A percentile compares a stretch with the other conserved stretches of the same genome.
Conservation (phyloP, 2,329 filamentous ascomycete genomes). For the Nigrograna mackinnonii region DNA sequence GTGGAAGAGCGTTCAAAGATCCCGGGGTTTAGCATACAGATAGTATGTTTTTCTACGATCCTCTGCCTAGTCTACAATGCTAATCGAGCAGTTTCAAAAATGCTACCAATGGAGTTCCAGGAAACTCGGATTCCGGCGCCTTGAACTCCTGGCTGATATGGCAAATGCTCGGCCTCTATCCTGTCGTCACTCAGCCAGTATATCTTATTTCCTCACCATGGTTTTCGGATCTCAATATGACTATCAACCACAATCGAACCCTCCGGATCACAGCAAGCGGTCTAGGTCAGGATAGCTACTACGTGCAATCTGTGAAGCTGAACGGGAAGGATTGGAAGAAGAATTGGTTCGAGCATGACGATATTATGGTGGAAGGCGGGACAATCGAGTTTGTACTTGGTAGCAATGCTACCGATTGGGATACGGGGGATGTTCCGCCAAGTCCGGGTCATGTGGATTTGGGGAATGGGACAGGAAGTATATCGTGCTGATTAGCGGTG, state of each 20-base stretch:
- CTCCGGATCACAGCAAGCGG: slow-evolving; percentile 48
- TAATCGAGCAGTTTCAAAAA: slow-evolving; percentile 38
- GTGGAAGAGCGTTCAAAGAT: slow-evolving; percentile 6
- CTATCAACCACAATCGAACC: slow-evolving; percentile 15
- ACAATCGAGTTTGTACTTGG: slow-evolving; percentile 13
- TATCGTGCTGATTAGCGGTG: not conserved
- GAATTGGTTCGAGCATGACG: slow-evolving; percentile 55
- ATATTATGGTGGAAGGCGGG: slow-evolving; percentile 40
- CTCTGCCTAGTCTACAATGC: slow-evolving; percentile 12
- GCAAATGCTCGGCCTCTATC: slow-evolving; percentile 51
- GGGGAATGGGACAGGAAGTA: not conserved
- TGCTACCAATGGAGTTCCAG: slow-evolving; percentile 40
- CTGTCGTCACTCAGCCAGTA: slow-evolving; percentile 66
- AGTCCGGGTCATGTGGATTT: not conserved
- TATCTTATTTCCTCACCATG: slow-evolving; percentile 60
- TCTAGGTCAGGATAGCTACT: slow-evolving; percentile 37
- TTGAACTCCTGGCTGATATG: slow-evolving; percentile 54
- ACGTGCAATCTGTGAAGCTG: slow-evolving; percentile 53
- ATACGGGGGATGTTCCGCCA: slow-evolving; percentile 1
- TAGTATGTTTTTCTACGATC: slow-evolving; percentile 44
- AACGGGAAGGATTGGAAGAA: slow-evolving; percentile 52
- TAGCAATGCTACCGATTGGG: not conserved
- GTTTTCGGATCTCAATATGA: slow-evolving; percentile 57
- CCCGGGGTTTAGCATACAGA: slow-evolving; percentile 20
- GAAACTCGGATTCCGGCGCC: slow-evolving; percentile 48